phyloP scores from a whole-genome alignment of 345 rosid genomes.

The Mangifera indica region DNA sequence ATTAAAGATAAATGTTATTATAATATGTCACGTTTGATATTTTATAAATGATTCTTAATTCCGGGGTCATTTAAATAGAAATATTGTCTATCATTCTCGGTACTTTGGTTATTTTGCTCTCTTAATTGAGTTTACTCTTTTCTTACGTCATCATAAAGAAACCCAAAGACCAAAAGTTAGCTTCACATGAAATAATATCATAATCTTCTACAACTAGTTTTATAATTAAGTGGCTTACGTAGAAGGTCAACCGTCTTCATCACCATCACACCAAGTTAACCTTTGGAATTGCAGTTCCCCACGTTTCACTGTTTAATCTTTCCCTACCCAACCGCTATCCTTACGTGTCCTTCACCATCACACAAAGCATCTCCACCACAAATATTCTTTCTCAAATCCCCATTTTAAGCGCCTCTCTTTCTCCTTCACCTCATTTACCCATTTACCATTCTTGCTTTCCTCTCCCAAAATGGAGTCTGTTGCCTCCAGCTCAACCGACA shows the following conservation, averaged over 20 bases:
- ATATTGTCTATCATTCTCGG: too few species aligned
- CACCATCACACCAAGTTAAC: background rate
- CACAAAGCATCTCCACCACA: conserved; percentile 47
- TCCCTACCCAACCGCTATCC: conserved; percentile 48
- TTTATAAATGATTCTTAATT: too few species aligned
- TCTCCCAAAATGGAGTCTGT: conserved; percentile 44
- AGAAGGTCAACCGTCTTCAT: conserved; percentile 22
- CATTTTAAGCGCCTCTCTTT: background rate
- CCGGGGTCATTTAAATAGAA: too few species aligned
- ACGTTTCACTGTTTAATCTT: background rate
- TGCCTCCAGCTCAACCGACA: conserved; percentile 37
- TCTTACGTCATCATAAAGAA: too few species aligned
- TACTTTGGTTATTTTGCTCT: too few species aligned
- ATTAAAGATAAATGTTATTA: too few species aligned
- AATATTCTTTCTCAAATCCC: conserved; percentile 10
- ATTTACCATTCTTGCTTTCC: too few species aligned
- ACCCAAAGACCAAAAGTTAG: too few species aligned
- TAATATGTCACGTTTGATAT: too few species aligned
- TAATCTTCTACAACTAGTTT: background rate
- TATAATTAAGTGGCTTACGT: conserved; percentile 26
- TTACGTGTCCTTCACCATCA: conserved; percentile 38
- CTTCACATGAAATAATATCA: background rate
- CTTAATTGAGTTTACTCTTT: too few species aligned
- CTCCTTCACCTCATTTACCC: background rate
- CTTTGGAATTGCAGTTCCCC: conserved; percentile 6